Base-by-base conservation (phyloP, 163 green algal genomes). In the Chlorella variabilis region DNA sequence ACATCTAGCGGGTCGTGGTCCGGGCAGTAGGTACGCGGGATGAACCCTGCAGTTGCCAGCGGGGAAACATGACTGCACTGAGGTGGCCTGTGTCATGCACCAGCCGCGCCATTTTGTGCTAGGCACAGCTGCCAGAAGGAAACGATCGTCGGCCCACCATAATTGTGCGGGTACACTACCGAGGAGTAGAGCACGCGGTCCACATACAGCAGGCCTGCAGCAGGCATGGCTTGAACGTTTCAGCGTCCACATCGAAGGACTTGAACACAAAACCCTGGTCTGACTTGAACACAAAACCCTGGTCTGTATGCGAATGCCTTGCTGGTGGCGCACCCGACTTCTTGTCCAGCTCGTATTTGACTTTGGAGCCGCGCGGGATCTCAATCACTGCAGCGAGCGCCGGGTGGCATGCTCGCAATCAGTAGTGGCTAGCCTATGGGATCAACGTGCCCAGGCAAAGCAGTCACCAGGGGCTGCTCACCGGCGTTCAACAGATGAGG, bases 91-190 rank as follows among this genome's bases (percentile, higher is more conserved):
- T n/a, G n/a, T n/a, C n/a, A n/a, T n/a, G n/a, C n/a, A n/a, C n/a
- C n/a, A n/a, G n/a, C n/a, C n/a, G n/a, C n/a, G n/a, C n/a, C n/a
- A n/a, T n/a, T n/a, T n/a, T n/a, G n/a, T n/a, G n/a, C n/a, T n/a
- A n/a, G n/a, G n/a, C n/a, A n/a, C n/a, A n/a, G n/a, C n/a, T n/a
- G n/a, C n/a, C n/a, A n/a, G n/a, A n/a, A n/a, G n/a, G n/a, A n/a
- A n/a, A n/a, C n/a, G n/a, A n/a, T n/a, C n/a, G n/a, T n/a, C n/a
- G n/a, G n/a, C n/a, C n/a, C n/a, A n/a, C 89, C 95, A 68, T 96
- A 97, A 90, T 99, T 99, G 91, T 98, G 93, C 23, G 95, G 95
- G 84, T 98, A 98, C 2, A 98, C 93, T 1, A 99, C 96, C 17
- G 88, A 95, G 15, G 92, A 97, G 87, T 98, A 98, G 29, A 99